Base-by-base conservation (phyloP, 106 monocot genomes). In the Narthecium ossifragum region DNA sequence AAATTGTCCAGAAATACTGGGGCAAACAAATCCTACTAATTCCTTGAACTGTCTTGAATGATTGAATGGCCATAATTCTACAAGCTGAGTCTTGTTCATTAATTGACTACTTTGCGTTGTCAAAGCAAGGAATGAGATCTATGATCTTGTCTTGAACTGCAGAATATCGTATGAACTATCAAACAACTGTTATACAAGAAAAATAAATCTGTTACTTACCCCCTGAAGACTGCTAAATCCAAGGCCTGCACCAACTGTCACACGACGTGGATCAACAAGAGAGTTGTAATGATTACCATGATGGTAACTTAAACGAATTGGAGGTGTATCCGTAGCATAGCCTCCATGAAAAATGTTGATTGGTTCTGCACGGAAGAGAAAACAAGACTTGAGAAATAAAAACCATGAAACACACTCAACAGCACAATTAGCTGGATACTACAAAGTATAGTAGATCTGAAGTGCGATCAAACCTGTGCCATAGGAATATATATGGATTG, bases 271-370 rank as follows among this genome's bases (percentile, higher is more conserved):
- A 75, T 99, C 98, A 59, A 92, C 81, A 51, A 99, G 74, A 38
- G 98, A 99, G 68, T 99, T 99, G 56, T 99, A 99, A 75, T 99
- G 98, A 73, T 99, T 99, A 14, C 91, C 85, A 57, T 82, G 91
- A 60, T 99, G 98, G 70, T 81, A 99, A 53, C 88, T 91, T 63
- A 99, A 67, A 70, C 91, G 68, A 38, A 99, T 82, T 20, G 98
- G 98, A 59, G 98, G 98, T 47, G 75, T 88, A 62, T 99, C 98
- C 28, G 98, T 99, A 27, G 50, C 37, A 63, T 99, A 99, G 66
- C 69, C 76, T 73, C 98, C 91, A 73, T 99, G 98, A 66, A 99
- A 99, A 52, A 92, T 99, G 69, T 99, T 99, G 59, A 99, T 91
- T 58, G 98, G 98, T 50, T 99, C 98, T 99, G 84, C 67, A 78